A percentile compares a stretch with the other conserved stretches of the same genome.
phyloP scores from a whole-genome alignment of 768 basidiomycete species.

The Leucosporidium scottii region DNA sequence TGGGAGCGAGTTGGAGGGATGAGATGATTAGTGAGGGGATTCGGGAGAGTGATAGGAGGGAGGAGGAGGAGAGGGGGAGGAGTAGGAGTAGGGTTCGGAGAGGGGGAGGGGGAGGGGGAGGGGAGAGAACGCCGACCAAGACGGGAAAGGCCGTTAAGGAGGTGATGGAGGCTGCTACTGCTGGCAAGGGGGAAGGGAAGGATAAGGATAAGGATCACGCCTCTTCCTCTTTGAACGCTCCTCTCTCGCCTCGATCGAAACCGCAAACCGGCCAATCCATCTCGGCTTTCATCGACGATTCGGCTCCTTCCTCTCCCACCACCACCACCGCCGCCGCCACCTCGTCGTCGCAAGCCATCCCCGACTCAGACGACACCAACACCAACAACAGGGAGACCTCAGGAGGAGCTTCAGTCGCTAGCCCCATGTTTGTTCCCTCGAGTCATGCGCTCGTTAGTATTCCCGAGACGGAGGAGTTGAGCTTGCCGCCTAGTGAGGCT shows the following conservation, averaged over 20 bases:
- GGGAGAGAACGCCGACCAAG: not conserved
- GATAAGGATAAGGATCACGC: not conserved
- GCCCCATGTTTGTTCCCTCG: slow-evolving; percentile 7
- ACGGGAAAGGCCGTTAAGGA: not conserved
- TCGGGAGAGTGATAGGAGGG: not conserved
- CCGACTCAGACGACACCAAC: slow-evolving; percentile 4
- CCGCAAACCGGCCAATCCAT: slow-evolving; percentile 5
- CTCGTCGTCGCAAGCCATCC: not conserved
- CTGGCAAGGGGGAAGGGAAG: not conserved
- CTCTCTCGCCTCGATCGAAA: not conserved
- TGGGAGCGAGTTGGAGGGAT: not conserved
- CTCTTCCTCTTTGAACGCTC: too few species aligned
- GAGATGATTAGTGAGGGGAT: not conserved
- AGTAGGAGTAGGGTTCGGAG: slow-evolving; percentile 12
- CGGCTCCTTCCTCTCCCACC: too few species aligned
- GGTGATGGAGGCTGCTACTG: not conserved
- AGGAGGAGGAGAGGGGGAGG: slow-evolving; percentile 27
- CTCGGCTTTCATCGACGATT: slow-evolving; percentile 11
- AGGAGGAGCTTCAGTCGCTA: slow-evolving; percentile 1
- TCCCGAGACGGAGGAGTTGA: slow-evolving; percentile 28
- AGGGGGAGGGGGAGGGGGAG: not conserved
- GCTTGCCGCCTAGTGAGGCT: not conserved
- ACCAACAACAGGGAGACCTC: not conserved
- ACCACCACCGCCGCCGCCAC: too few species aligned
- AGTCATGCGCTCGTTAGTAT: slow-evolving; percentile 18